Percentiles rank a stretch among this genome's conserved stretches.
These are phyloP conservation scores for Tylopilus vinaceipallidus DNA, from an alignment of 768 basidiomycete genomes.

Conservation along the genomic window DNA sequence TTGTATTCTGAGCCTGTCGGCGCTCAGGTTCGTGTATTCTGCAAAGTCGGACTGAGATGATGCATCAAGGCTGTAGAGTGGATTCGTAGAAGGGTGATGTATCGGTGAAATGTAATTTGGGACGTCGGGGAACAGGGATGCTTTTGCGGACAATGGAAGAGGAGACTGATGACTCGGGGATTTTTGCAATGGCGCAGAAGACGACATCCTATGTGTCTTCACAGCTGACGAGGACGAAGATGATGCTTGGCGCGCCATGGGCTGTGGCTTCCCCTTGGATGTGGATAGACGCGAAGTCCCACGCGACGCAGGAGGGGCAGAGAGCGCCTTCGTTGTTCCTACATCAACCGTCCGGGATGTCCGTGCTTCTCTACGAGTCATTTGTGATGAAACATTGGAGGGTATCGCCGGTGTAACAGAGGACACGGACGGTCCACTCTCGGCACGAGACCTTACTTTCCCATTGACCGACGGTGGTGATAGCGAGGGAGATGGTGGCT, in stretches of 20 bases:
- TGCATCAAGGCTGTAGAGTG: constrained; percentile 63
- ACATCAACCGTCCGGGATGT: constrained; percentile 14
- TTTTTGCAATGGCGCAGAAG: constrained; percentile 25
- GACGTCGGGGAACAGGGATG: constrained; percentile 17
- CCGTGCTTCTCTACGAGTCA: constrained; percentile 14
- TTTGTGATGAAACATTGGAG: constrained; percentile 3
- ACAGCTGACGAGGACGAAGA: constrained; percentile 14
- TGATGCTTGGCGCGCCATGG: constrained; percentile 16
- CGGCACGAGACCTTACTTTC: constrained; percentile 23
- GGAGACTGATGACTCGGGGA: constrained; percentile 26
- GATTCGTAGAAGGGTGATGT: constrained; percentile 84
- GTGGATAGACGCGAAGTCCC: constrained; percentile 9
- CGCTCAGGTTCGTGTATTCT: constrained; percentile 51
- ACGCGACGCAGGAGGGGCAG: constrained; percentile 5
- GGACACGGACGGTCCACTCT: constrained; percentile 23
- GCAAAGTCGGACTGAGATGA: constrained; percentile 51
- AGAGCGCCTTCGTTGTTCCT: constrained; percentile 17
- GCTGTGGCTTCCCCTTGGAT: constrained; percentile 17
- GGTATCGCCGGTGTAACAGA: neutral
- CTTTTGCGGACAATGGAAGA: constrained; percentile 16
- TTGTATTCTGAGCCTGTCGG: constrained; percentile 51
- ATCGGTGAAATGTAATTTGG: constrained; percentile 78
- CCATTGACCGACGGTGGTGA: constrained; percentile 28
- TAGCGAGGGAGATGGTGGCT: constrained; percentile 22
- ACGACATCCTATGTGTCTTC: constrained; percentile 25